Evolutionary conservation across 257 asterid species (phyloP).

Genomic region (Orobanche coerulescens): DNA sequence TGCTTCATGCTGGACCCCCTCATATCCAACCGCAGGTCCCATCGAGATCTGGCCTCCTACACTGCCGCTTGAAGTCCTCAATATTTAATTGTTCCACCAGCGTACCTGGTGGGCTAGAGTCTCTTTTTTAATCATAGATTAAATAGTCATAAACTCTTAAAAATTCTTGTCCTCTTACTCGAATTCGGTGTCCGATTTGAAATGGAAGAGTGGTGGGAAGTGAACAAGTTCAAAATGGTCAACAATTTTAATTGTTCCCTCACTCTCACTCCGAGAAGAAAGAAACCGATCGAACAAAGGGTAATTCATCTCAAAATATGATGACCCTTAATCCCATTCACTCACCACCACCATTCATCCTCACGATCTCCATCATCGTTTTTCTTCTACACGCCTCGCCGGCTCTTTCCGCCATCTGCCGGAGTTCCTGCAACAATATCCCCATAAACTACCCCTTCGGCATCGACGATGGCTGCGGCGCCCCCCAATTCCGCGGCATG

Average conservation of each 20-base stretch:
- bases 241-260: too few species aligned
- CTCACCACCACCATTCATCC: neutral
- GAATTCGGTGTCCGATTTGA: too few species aligned
- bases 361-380: slow-evolving; percentile 2
- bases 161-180: neutral
- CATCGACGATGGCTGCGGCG: slow-evolving; percentile 90
- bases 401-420: slow-evolving; percentile 38
- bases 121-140: too few species aligned
- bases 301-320: neutral
- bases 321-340: neutral
- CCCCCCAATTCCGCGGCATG: slow-evolving; percentile 57
- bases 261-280: too few species aligned
- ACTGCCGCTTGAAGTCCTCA: too few species aligned
- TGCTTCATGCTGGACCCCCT: too few species aligned
- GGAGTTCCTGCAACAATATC: slow-evolving; percentile 64
- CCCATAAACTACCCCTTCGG: slow-evolving; percentile 73
- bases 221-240: too few species aligned
- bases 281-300: too few species aligned
- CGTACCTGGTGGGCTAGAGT: too few species aligned
- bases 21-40: too few species aligned
- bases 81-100: too few species aligned
- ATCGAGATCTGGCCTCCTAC: too few species aligned
- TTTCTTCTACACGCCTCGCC: slow-evolving; percentile 3
- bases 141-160: neutral
- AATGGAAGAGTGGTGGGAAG: neutral